These are phyloP conservation scores for Handroanthus guayacan DNA, from an alignment of 257 asterid species.

Conservation along the genomic window DNA sequence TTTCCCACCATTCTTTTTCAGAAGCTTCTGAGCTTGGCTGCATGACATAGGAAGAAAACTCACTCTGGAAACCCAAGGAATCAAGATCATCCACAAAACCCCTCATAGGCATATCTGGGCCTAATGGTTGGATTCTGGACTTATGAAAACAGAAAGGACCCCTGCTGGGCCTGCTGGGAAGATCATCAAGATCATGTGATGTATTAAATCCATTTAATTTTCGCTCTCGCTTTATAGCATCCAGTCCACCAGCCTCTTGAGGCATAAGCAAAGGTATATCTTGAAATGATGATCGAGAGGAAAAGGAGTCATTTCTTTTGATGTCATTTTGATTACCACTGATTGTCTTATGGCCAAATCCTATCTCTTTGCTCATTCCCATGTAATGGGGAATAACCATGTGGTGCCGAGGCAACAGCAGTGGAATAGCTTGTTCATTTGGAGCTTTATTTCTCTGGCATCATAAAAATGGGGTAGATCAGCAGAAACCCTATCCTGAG, in stretches of 20 bases:
- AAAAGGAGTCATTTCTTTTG: constrained; percentile 50
- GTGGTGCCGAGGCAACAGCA: constrained; percentile 75
- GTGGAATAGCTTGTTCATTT: constrained; percentile 63
- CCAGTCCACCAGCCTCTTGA: constrained; percentile 59
- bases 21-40: constrained; percentile 44
- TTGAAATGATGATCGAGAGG: constrained; percentile 57
- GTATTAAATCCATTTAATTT: constrained; percentile 40
- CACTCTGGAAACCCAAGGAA: constrained; percentile 38
- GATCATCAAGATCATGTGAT: constrained; percentile 43
- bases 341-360: constrained; percentile 30
- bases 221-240: constrained; percentile 45
- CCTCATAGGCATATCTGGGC: constrained; percentile 62
- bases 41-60: constrained; percentile 44
- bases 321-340: constrained; percentile 35
- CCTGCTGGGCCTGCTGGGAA: constrained; percentile 48
- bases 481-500: constrained; percentile 2
- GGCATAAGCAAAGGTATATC: constrained; percentile 72
- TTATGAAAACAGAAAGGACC: constrained; percentile 58
- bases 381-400: constrained; percentile 79
- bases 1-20: constrained; percentile 68
- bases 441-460: constrained; percentile 71
- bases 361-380: constrained; percentile 50
- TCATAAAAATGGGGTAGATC: constrained; percentile 25
- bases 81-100: constrained; percentile 59
- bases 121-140: constrained; percentile 48